These are phyloP conservation scores for Talaromyces stipitatus DNA, from an alignment of 495 filamentous ascomycete genomes.

Conservation along the genomic window DNA sequence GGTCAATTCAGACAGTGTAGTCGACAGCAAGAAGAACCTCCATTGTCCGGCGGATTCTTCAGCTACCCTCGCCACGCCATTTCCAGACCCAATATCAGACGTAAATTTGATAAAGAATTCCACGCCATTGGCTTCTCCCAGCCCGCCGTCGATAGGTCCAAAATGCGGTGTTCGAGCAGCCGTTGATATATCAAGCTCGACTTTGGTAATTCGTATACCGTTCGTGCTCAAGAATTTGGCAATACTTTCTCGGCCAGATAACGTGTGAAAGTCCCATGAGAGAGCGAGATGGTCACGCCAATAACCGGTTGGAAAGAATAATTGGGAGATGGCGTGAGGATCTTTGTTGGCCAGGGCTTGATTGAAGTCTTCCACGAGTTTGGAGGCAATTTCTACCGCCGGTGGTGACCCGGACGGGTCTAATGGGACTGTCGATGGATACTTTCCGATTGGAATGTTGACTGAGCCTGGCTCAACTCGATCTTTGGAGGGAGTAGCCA, in stretches of 20 bases:
- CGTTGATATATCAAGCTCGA: constrained; percentile 28
- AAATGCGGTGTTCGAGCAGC: constrained; percentile 28
- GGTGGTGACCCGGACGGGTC: not conserved
- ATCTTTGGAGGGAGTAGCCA: constrained; percentile 37
- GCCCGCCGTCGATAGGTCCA: constrained; percentile 23
- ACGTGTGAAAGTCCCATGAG: constrained; percentile 44
- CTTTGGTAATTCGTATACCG: constrained; percentile 4
- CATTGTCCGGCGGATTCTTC: constrained; percentile 23
- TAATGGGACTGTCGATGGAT: constrained; percentile 4
- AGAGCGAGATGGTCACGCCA: constrained; percentile 51
- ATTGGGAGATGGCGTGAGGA: constrained; percentile 16
- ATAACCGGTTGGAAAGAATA: constrained; percentile 44
- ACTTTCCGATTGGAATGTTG: constrained; percentile 35
- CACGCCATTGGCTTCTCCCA: constrained; percentile 29
- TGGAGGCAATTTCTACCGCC: constrained; percentile 9
- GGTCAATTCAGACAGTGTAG: constrained; percentile 31
- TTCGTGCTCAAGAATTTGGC: constrained; percentile 23
- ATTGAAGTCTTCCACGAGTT: constrained; percentile 11
- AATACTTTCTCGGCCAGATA: constrained; percentile 39
- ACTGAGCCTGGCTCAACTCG: constrained; percentile 53
- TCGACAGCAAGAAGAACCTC: constrained; percentile 50
- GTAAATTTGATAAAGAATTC: constrained; percentile 31
- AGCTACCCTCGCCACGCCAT: constrained; percentile 38
- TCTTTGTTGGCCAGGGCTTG: constrained; percentile 4
- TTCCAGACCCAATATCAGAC: constrained; percentile 36